Percentiles rank a stretch among this genome's conserved stretches.
Evolutionary conservation across 129 eudicot genomes (phyloP).

Genomic region (Mikania micrantha): DNA sequence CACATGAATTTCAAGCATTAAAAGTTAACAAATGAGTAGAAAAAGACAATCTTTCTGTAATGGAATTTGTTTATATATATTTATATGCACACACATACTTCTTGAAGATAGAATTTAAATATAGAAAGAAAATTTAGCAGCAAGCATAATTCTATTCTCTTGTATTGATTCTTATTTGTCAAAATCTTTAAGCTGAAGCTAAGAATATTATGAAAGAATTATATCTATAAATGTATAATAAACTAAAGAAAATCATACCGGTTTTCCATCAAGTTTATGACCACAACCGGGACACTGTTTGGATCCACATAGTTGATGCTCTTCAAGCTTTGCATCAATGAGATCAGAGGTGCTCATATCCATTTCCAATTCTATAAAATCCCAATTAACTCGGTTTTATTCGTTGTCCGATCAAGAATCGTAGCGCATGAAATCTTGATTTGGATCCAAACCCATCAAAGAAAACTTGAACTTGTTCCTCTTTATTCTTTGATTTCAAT

Average conservation of each 20-base stretch:
- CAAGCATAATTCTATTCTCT: constrained; percentile 33
- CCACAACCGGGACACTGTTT: constrained; percentile 97
- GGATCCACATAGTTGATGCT: constrained; percentile 89
- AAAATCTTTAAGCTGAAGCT: constrained; percentile 48
- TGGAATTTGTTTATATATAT: not conserved
- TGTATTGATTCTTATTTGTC: constrained; percentile 40
- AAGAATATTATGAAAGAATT: constrained; percentile 39
- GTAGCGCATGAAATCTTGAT: constrained; percentile 20
- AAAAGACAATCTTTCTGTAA: constrained; percentile 18
- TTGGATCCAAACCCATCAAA: not conserved
- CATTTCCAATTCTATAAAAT: constrained; percentile 18
- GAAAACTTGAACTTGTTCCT: not conserved
- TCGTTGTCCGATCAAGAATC: constrained; percentile 9
- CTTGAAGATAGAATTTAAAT: constrained; percentile 3
- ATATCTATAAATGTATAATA: constrained; percentile 6
- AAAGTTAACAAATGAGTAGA: constrained; percentile 5
- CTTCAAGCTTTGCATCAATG: constrained; percentile 28
- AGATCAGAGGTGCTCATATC: constrained; percentile 66
- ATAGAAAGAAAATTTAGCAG: too few species aligned
- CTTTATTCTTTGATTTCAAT: not conserved
- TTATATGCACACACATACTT: too few species aligned
- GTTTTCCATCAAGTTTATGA: constrained; percentile 91
- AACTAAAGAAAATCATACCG: constrained; percentile 41
- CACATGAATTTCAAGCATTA: not conserved
- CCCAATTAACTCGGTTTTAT: not conserved